Percentiles rank a stretch among this genome's conserved stretches.
Evolutionary conservation across 257 asterid species (phyloP).

Genomic region (Euphrasia confusa): DNA sequence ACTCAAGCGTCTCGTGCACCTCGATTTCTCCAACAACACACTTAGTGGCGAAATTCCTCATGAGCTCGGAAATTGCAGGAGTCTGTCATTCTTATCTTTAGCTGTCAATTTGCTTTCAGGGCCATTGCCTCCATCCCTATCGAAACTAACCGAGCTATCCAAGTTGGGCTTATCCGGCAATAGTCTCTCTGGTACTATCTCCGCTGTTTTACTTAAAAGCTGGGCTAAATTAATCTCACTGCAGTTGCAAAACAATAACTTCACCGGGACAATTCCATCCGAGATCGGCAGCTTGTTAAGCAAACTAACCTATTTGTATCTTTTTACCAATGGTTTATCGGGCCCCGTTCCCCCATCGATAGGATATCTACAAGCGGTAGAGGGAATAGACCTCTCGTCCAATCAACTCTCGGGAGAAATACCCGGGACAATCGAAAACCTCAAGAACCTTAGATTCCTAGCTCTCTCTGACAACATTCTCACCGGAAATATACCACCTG

Average conservation of each 20-base stretch:
- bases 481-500: conserved; percentile 56
- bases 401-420: conserved; percentile 59
- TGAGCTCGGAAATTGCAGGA: conserved; percentile 45
- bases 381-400: conserved; percentile 37
- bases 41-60: conserved; percentile 42
- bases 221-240: conserved; percentile 63
- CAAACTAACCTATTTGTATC: conserved; percentile 34
- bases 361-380: conserved; percentile 40
- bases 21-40: conserved; percentile 31
- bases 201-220: conserved; percentile 30
- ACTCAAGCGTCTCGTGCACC: conserved; percentile 29
- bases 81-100: conserved; percentile 37
- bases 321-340: conserved; percentile 46
- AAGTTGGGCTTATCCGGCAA: conserved; percentile 63
- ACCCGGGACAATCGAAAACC: conserved; percentile 53
- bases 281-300: conserved; percentile 55
- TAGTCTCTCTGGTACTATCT: conserved; percentile 51
- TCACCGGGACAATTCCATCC: conserved; percentile 54
- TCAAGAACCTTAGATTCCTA: conserved; percentile 36
- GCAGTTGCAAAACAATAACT: conserved; percentile 53
- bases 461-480: conserved; percentile 51
- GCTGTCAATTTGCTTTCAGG: conserved; percentile 48
- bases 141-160: conserved; percentile 46
- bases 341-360: conserved; percentile 56
- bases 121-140: conserved; percentile 55